Percentiles rank a stretch among this genome's conserved stretches.
Conservation (phyloP, 768 basidiomycete genomes). For the Coprinellus micaceus region DNA sequence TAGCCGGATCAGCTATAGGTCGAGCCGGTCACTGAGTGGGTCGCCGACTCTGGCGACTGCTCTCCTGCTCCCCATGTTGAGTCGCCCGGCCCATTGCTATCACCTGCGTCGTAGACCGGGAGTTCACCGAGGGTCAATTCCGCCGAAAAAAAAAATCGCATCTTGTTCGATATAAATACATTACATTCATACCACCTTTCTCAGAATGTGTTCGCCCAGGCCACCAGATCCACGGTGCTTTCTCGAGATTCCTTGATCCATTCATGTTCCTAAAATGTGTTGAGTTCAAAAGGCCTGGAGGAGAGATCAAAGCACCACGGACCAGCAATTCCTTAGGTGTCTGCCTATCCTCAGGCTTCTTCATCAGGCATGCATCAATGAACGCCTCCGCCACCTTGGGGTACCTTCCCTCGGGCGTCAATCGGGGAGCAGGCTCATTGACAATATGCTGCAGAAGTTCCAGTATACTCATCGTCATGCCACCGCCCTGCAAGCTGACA, state of each 20-base stretch:
- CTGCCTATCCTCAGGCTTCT: constrained; percentile 79
- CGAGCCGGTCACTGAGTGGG: too few species aligned
- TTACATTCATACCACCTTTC: neutral
- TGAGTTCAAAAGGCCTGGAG: neutral
- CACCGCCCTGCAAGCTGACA: constrained; percentile 89
- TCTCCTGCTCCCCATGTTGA: too few species aligned
- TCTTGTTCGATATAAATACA: neutral
- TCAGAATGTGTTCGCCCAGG: constrained; percentile 75
- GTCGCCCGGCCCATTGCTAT: too few species aligned
- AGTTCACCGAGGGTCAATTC: too few species aligned
- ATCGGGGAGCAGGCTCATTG: constrained; percentile 91
- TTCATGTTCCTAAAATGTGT: constrained; percentile 50
- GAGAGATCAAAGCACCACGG: constrained; percentile 24
- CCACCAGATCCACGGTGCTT: constrained; percentile 68
- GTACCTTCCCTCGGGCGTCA: constrained; percentile 70
- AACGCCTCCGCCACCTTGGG: constrained; percentile 77
- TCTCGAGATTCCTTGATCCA: constrained; percentile 69
- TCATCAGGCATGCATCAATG: constrained; percentile 85
- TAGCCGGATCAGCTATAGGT: too few species aligned
- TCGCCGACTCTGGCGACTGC: too few species aligned
- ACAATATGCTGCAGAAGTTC: constrained; percentile 98
- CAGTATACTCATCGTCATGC: constrained; percentile 97
- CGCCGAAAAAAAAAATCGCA: neutral
- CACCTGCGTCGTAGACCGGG: too few species aligned
- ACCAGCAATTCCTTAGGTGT: constrained; percentile 89